These are phyloP conservation scores for Aspergillus sp. DNA, from an alignment of 2,329 filamentous ascomycete genomes.

Conservation along the genomic window DNA sequence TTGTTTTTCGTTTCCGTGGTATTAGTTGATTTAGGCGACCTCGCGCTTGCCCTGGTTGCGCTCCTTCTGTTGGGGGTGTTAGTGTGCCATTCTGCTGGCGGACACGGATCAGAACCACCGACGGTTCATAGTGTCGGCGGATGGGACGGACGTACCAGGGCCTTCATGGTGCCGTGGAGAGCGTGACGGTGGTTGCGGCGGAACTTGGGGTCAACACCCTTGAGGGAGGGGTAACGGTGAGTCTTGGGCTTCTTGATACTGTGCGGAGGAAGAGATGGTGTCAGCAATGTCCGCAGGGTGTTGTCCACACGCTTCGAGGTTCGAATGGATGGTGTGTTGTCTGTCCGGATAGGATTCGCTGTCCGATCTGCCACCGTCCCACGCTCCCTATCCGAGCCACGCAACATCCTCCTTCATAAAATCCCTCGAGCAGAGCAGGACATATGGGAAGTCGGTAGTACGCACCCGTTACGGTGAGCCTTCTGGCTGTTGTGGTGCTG, in stretches of 20 bases:
- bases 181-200: constrained; percentile 99
- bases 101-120: neutral
- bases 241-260: constrained; percentile 99
- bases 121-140: no score
- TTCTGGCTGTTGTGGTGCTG: constrained; percentile 99
- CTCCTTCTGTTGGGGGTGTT: constrained; percentile 72
- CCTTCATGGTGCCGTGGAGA: constrained; percentile 97
- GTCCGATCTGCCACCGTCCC: neutral
- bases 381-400: constrained; percentile 5
- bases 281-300: constrained; percentile 17
- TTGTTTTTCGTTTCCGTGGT: constrained; percentile 26
- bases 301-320: neutral
- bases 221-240: constrained; percentile 96
- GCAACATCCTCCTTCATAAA: constrained; percentile 7
- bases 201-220: constrained; percentile 99
- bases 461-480: constrained; percentile 98
- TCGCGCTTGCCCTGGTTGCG: constrained; percentile 94
- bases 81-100: constrained; percentile 18
- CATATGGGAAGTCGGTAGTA: constrained; percentile 25
- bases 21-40: constrained; percentile 61
- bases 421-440: neutral
- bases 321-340: neutral
- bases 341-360: neutral
- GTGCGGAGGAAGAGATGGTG: constrained; percentile 22
- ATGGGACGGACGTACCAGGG: constrained; percentile 67